These are phyloP conservation scores for Cercospora citrullina DNA, from an alignment of 2,329 filamentous ascomycete genomes.

Conservation along the genomic window DNA sequence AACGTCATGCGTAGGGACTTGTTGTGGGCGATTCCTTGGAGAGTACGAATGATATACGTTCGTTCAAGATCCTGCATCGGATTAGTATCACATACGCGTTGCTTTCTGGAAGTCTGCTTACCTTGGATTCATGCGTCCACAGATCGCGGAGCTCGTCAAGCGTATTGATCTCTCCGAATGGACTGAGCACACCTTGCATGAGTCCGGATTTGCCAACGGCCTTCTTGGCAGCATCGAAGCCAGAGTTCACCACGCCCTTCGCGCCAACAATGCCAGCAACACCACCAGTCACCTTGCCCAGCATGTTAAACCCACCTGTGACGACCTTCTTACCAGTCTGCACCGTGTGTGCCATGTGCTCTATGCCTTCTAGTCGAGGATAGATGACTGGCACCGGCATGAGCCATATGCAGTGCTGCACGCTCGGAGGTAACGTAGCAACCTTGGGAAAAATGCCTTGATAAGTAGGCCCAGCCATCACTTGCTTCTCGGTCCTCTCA, in stretches of 20 bases:
- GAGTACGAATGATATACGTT: conserved; percentile 91
- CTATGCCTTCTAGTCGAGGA: conserved; percentile 85
- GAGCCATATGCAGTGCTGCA: conserved; percentile 98
- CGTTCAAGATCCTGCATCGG: conserved; percentile 76
- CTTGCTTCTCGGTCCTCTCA: conserved; percentile 84
- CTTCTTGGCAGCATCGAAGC: conserved; percentile 93
- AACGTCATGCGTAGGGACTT: conserved; percentile 97
- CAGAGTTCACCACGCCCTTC: conserved; percentile 86
- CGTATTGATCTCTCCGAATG: conserved; percentile 93
- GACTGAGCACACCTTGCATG: conserved; percentile 93
- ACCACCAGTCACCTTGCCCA: conserved; percentile 92
- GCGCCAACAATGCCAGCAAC: conserved; percentile 94
- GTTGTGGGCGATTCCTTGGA: conserved; percentile 92
- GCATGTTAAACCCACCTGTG: conserved; percentile 92
- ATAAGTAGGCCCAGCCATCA: conserved; percentile 94
- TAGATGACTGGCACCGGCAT: conserved; percentile 88
- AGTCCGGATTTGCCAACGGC: conserved; percentile 92
- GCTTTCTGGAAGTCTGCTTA: conserved; percentile 37
- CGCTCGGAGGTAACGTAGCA: conserved; percentile 81
- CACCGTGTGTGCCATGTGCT: conserved; percentile 86
- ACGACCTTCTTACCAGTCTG: conserved; percentile 95
- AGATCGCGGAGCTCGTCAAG: conserved; percentile 92
- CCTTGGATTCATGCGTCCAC: conserved; percentile 97
- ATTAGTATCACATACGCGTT: conserved; percentile 4
- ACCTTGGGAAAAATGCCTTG: conserved; percentile 97